A percentile compares a stretch with the other conserved stretches of the same genome.
phyloP scores from a whole-genome alignment of 202 grass and related monocot genomes.

The Panicum hallii region DNA sequence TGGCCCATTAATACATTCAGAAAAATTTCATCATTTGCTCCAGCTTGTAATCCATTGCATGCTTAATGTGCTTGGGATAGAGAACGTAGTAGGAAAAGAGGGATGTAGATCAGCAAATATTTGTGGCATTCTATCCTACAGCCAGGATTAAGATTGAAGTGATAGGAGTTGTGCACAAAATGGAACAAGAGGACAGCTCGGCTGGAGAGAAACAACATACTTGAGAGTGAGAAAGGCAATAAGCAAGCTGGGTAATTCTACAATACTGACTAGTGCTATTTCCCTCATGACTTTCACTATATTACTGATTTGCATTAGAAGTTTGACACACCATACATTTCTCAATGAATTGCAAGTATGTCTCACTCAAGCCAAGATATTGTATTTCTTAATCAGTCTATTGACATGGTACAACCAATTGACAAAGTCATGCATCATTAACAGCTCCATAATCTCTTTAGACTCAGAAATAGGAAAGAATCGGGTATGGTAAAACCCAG shows the following conservation, averaged over 20 bases:
- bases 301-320: background rate
- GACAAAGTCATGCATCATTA: background rate
- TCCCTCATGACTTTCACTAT: background rate
- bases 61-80: background rate
- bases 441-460: background rate
- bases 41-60: background rate
- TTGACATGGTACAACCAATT: background rate
- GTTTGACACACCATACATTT: background rate
- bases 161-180: background rate
- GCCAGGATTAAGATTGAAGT: background rate
- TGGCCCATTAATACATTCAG: background rate
- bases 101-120: background rate
- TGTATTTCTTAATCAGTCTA: background rate
- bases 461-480: background rate
- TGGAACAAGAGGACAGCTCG: background rate
- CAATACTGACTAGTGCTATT: too few species aligned
- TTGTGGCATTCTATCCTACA: background rate
- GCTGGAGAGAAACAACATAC: constrained; percentile 1
- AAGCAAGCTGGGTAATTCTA: too few species aligned
- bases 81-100: background rate
- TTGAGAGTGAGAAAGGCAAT: background rate
- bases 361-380: background rate
- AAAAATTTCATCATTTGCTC: background rate
- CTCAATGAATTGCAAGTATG: background rate
- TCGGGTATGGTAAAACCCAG: background rate